Base-by-base conservation (phyloP, 2,329 filamentous ascomycete species). In the Cytospora paraplurivora region DNA sequence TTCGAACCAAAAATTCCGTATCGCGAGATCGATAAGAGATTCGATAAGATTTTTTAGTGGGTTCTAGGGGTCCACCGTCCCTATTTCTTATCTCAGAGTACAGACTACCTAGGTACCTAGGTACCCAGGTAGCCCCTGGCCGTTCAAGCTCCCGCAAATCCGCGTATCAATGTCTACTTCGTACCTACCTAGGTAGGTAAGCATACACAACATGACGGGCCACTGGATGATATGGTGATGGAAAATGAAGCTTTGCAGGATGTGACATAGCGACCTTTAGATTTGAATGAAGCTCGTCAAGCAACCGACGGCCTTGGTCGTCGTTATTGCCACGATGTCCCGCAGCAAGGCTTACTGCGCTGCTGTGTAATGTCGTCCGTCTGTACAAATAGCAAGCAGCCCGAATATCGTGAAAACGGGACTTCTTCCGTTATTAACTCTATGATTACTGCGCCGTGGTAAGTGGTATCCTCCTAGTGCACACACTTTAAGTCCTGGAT, bases 401-500 rank as follows among this genome's bases (percentile, higher is more conserved):
- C 15, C 15, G 7, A 41, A 17, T 17, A n/a, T 11, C 5, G 4
- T 41, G 15, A 8, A n/a, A n/a, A 19, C 21, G 12, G 10, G 7
- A 4, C 21, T 1, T 19, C 19, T 47, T 19, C n/a, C 44, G 21
- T 4, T 10, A 4, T 47, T 10, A 21, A 21, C 8, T 21, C 44
- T 21, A 47, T 47, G 10, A 21, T 47, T 4, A 47, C n/a, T 8
- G 44, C n/a, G 10, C n/a, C 44, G n/a, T 21, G 12, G 2, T 7
- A 3, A 15, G 33, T 17, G 2, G 35, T 35, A 4, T 11, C 1
- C 15, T 27, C 3, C 67, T 54, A 75, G 60, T 75, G 70, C 7
- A 72, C 38, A 64, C 82, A 84, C 10, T 71, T 56, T 62, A 83
- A 61, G 2, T 68, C 67, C 17, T 71, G 73, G 69, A 87, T 88